Percentiles rank a stretch among this genome's conserved stretches.
Evolutionary conservation across 1,284 basidiomycete species (phyloP).

Genomic region (Quambalaria eucalypti): DNA sequence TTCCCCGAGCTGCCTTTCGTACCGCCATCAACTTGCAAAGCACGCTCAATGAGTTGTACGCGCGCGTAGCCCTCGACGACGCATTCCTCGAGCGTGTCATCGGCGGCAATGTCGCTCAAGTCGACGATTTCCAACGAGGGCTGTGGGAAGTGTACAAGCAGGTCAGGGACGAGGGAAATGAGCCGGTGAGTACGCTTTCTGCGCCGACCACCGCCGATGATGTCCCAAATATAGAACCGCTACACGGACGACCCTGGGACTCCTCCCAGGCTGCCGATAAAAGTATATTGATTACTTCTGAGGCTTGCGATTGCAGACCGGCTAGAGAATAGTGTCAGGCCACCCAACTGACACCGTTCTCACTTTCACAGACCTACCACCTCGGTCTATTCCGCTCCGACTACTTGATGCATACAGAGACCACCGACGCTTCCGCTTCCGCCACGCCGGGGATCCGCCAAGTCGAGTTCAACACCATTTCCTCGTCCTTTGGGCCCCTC

Average conservation of each 20-base stretch:
- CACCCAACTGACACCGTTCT: too few relatives aligned
- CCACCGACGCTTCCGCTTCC: neutral
- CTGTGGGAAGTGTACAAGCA: slow-evolving; percentile 79
- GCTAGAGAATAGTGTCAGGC: too few relatives aligned
- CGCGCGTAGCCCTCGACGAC: slow-evolving; percentile 69
- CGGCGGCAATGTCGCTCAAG: slow-evolving; percentile 68
- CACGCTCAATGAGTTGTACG: slow-evolving; percentile 76
- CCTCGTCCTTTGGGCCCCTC: slow-evolving; percentile 76
- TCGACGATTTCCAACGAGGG: slow-evolving; percentile 76
- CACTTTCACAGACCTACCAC: slow-evolving; percentile 48
- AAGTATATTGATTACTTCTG: too few relatives aligned
- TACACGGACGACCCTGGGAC: too few relatives aligned
- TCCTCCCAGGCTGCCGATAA: too few relatives aligned
- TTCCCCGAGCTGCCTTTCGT: slow-evolving; percentile 66
- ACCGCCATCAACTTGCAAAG: slow-evolving; percentile 63
- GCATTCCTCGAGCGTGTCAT: slow-evolving; percentile 73
- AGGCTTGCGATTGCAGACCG: too few relatives aligned
- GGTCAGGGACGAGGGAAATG: slow-evolving; percentile 26
- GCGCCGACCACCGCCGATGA: neutral
- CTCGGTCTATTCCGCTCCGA: slow-evolving; percentile 92
- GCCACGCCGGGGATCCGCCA: slow-evolving; percentile 64
- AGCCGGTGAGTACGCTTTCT: slow-evolving; percentile 39
- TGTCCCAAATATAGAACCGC: neutral
- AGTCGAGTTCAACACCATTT: slow-evolving; percentile 97
- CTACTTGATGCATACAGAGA: slow-evolving; percentile 69